Evolutionary conservation across 2,329 filamentous ascomycete genomes (phyloP).

Genomic region (Hymenoscyphus salicellus): DNA sequence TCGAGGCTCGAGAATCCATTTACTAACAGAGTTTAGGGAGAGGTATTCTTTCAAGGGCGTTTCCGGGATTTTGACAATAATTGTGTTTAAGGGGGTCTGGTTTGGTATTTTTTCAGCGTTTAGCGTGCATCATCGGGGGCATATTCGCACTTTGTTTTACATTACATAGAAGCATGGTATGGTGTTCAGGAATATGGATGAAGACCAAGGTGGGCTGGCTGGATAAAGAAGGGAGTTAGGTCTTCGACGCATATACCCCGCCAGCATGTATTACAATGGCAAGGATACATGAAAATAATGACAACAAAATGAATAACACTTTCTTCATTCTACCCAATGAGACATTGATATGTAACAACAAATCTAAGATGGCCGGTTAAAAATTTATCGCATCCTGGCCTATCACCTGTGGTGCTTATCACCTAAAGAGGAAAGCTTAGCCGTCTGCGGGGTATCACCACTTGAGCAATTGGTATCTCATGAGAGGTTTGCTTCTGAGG

Average conservation of each 20-base stretch:
- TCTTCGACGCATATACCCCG: neutral
- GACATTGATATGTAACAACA: too few relatives aligned
- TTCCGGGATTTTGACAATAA: constrained; percentile 30
- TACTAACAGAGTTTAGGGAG: constrained; percentile 24
- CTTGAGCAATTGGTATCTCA: too few relatives aligned
- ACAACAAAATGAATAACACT: neutral
- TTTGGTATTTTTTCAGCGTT: constrained; percentile 13
- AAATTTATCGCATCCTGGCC: too few relatives aligned
- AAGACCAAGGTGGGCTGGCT: neutral
- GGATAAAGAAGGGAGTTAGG: neutral
- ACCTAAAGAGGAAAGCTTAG: too few relatives aligned
- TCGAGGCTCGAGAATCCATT: neutral
- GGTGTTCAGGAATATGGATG: neutral
- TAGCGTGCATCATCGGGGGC: constrained; percentile 19
- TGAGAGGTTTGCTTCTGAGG: too few relatives aligned
- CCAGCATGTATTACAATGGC: neutral
- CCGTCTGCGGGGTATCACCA: too few relatives aligned
- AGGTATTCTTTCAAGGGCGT: constrained; percentile 23
- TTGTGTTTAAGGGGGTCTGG: neutral
- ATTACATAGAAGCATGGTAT: neutral
- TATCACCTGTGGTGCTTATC: too few relatives aligned
- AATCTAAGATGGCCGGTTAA: too few relatives aligned
- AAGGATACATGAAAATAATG: neutral
- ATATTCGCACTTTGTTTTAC: neutral
- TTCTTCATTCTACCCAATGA: neutral